phyloP scores from a whole-genome alignment of 176 grass and related monocot genomes.

The Ananas comosus region DNA sequence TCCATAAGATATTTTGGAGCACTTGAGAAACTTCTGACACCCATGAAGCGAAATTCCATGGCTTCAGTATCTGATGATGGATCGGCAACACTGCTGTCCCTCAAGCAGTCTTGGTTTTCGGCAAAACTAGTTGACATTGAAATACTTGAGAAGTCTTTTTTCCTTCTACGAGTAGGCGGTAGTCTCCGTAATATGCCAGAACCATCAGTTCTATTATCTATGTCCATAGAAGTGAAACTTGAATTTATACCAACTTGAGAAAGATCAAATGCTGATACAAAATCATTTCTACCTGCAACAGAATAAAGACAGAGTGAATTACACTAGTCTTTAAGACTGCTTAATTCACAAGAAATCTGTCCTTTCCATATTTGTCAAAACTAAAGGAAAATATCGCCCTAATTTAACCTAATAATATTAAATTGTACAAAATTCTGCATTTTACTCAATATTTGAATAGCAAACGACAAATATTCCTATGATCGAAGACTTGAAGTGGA shows the following conservation, averaged over 20 bases:
- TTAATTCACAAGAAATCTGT: neutral
- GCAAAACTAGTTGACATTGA: conserved; percentile 41
- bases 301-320: conserved; percentile 7
- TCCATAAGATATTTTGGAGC: conserved; percentile 18
- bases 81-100: conserved; percentile 44
- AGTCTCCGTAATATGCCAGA: conserved; percentile 34
- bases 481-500: neutral
- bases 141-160: conserved; percentile 58
- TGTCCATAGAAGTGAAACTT: conserved; percentile 44
- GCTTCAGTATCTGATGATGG: conserved; percentile 42
- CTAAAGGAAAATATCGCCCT: neutral
- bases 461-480: neutral
- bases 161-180: conserved; percentile 35
- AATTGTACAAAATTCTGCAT: neutral
- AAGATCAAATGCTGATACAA: conserved; percentile 50
- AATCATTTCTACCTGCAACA: conserved; percentile 53
- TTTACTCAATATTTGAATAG: neutral
- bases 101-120: conserved; percentile 54
- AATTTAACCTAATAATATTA: neutral
- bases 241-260: conserved; percentile 44
- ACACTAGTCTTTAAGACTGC: conserved; percentile 13
- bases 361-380: neutral
- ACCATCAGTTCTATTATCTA: conserved; percentile 44
- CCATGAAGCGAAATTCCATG: conserved; percentile 35
- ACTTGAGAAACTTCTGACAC: conserved; percentile 25